Base-by-base conservation (phyloP, 2,329 filamentous ascomycete genomes). In the Fusarium praegraminearum region DNA sequence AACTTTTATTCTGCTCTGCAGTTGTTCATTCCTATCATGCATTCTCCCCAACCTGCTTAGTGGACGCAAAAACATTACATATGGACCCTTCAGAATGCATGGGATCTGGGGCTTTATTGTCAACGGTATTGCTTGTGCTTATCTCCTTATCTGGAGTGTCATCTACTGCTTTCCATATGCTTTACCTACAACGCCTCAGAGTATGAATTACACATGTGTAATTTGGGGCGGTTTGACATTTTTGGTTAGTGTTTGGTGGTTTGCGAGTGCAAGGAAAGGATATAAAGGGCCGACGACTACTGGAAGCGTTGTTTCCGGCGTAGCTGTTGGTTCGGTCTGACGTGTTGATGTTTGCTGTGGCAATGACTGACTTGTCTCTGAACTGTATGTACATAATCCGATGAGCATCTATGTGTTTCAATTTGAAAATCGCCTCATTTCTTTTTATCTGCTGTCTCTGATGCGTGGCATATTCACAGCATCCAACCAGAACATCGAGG, bases 121-220 rank as follows among this genome's bases (percentile, higher is more conserved):
- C 3, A 87, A 87, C 35, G 78, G 80, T 4, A 70, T 87, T 1
- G 82, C 85, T 1, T 85, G 86, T 67, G 74, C 79, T 1, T 91
- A 91, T 73, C 89, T 91, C 68, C 62, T 85, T 5, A 84, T 85
- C 0, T 91, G 88, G 76, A 83, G 87, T 5, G 84, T 91, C 11
- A 87, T 91, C 38, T 91, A 89, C 75, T 89, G 86, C 73, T 91
- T 88, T 72, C 86, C 86, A 0, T 82, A 81, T 52, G 73, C 80
- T 0, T 58, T 84, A 24, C 86, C 86, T 0, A 82, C 81, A 1
- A 76, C 76, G 2, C 80, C 81, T 0, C 71, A 76, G 13, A 83
- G 78, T 41, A 89, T 89, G 87, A 89, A 89, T 73, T 89, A 84
- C 52, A 75, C 78, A 13, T 80, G 77, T 18, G 59, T 85, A 20